Conservation (phyloP, 306 rosid species). For the Gillenia trifoliata region DNA sequence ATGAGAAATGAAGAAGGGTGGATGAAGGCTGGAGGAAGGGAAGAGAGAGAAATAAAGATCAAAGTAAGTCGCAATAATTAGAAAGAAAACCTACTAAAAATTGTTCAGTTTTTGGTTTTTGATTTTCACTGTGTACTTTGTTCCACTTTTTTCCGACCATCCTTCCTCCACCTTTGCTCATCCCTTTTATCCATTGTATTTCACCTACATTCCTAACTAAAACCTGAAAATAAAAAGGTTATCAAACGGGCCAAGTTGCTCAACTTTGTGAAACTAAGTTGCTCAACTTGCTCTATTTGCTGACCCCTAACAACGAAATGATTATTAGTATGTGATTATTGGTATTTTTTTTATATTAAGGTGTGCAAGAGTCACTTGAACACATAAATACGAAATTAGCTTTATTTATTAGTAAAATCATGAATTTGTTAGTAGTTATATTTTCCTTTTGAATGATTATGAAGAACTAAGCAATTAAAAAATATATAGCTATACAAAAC, state of each 20-base stretch:
- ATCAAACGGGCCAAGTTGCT: background rate
- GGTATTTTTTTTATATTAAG: background rate
- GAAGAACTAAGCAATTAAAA: background rate
- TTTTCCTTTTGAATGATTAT: background rate
- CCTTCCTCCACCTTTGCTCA: background rate
- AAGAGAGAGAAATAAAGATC: too few relatives aligned
- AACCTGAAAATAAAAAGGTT: background rate
- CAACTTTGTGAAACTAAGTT: background rate
- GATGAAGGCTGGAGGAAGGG: background rate
- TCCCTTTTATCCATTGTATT: background rate
- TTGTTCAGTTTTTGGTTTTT: background rate
- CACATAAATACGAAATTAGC: background rate
- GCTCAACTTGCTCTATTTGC: background rate
- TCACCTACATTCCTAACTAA: background rate
- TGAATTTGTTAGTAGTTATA: background rate
- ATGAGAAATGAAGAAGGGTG: background rate
- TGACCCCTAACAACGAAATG: background rate
- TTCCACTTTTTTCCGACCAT: background rate
- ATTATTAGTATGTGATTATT: background rate
- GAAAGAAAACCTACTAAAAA: background rate
- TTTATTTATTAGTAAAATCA: background rate
- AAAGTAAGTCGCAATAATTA: background rate
- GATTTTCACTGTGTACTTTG: background rate
- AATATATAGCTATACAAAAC: background rate
- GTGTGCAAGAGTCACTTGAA: background rate